Base-by-base conservation (phyloP, 306 rosid genomes). In the Pyrus bretschneideri region DNA sequence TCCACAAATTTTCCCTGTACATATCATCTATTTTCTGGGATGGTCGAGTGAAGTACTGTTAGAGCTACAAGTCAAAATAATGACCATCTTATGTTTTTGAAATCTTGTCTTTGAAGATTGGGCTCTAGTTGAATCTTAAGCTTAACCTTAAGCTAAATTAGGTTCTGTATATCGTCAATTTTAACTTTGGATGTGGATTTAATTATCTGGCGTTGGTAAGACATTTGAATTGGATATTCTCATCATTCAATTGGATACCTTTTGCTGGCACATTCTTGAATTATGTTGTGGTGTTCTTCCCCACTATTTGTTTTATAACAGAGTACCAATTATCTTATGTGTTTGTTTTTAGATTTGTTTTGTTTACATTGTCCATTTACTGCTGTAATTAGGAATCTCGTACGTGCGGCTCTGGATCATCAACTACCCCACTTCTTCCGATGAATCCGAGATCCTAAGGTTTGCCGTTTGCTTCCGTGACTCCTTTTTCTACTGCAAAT, bases 401-500 rank as follows among this genome's bases (percentile, higher is more conserved):
- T 88, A 91, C 81, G 80, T 88, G 76, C 83, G 88, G 72, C 86
- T 91, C 46, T 93, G 98, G 97, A 83, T 85, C 38, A 87, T 91
- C 81, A 85, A 91, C 52, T 88, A 86, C 71, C 57, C 78, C 11
- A 73, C 84, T 72, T 88, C 97, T 58, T 72, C 90, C 30, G 87
- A 83, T 60, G 93, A 93, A 61, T 14, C 92, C 44, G 82, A 88
- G 11, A 78, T 91, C 80, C 27, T 93, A 30, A 91, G 98, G 97
- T 91, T 77, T 31, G 9, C 66, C 52, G 5, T 61, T 55, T 10
- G 25, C 25, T 31, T 42, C 68, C 73, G 19, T 54, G 65, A 21
- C 7, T 14, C 35, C 1, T n/a, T 33, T 68, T 19, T 55, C 27
- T 21, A 21, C 5, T 11, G 8, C 15, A 55, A 46, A 46, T 46